A percentile compares a stretch with the other conserved stretches of the same genome.
Evolutionary conservation across 2,329 filamentous ascomycete genomes (phyloP).

Genomic region (Clonostachys chloroleuca): DNA sequence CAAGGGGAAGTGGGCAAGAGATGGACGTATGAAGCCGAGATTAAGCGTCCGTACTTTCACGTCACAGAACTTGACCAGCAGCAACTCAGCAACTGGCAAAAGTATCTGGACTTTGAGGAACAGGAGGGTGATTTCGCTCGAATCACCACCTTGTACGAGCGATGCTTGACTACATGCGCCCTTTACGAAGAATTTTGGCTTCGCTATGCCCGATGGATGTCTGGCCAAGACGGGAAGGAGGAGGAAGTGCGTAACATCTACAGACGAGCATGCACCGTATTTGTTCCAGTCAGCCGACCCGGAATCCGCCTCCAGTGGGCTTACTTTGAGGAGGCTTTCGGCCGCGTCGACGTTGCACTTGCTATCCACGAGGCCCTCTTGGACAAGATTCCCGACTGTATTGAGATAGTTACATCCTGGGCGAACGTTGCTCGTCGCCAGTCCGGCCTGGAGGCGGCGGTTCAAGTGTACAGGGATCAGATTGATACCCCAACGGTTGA

Average conservation of each 20-base stretch:
- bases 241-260: constrained; percentile 93
- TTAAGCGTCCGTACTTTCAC: constrained; percentile 96
- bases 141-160: constrained; percentile 83
- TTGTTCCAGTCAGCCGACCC: constrained; percentile 81
- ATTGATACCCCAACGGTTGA: constrained; percentile 71
- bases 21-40: constrained; percentile 91
- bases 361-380: constrained; percentile 84
- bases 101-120: constrained; percentile 96
- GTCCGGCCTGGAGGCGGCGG: constrained; percentile 76
- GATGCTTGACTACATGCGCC: constrained; percentile 86
- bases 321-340: constrained; percentile 86
- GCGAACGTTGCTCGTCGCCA: constrained; percentile 85
- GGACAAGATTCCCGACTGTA: constrained; percentile 69
- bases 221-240: constrained; percentile 71
- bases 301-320: constrained; percentile 86
- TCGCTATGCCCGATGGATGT: constrained; percentile 95
- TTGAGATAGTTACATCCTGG: constrained; percentile 84
- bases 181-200: constrained; percentile 98
- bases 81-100: constrained; percentile 87
- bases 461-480: constrained; percentile 76
- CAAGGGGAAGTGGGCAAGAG: constrained; percentile 87
- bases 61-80: constrained; percentile 85
- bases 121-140: constrained; percentile 71
- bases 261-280: constrained; percentile 78
- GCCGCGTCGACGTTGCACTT: constrained; percentile 70